Evolutionary conservation across 257 asterid genomes (phyloP), one percentile per base, ranked within the genome.

Genomic region (Dorcoceras hygrometricum): DNA sequence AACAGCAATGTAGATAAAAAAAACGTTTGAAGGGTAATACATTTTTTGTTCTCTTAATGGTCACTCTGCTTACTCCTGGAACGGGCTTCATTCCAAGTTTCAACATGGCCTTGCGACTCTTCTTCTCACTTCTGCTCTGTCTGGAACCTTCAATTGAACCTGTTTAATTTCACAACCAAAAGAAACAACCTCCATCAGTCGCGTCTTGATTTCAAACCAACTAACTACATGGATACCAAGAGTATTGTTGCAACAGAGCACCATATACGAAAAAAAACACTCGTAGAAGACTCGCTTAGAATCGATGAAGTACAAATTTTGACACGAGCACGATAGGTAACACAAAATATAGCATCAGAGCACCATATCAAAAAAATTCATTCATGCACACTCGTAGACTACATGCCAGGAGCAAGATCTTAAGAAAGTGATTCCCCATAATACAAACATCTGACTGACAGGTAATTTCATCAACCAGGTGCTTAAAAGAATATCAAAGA

Each of bases 91-190:
- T 86, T 62, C 98, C 98, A 28, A 92, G 89, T 79, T 89, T 92
- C 84, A 87, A 71, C 98, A 92, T 87, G 66, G 98, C 98, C 84
- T 91, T 91, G 3, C 96, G 83, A 31, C 98, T 87, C 88, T 91
- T 92, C 80, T 92, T 92, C 91, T 92, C 98, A 59, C 97, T 92
- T 69, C 97, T 79, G 88, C 96, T 92, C 82, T 92, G 97, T 81
- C 89, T 92, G 34, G 89, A 86, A 70, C 90, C 70, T 57, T 80
- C 96, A 29, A 50, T 81, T 18, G 75, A 75, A 66, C 82, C 93
- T 92, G 82, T 72, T 59, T 1, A 23, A 53, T 36, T 66, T 66
- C 56, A 43, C 59, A 63, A 51, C 23, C 34, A 48, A 51, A 4
- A 69, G 19, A 60, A 28, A 68, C 12, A 36, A 65, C 64, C 54